phyloP scores from a whole-genome alignment of 2,329 filamentous ascomycete genomes.

The Apiospora saccharicola region DNA sequence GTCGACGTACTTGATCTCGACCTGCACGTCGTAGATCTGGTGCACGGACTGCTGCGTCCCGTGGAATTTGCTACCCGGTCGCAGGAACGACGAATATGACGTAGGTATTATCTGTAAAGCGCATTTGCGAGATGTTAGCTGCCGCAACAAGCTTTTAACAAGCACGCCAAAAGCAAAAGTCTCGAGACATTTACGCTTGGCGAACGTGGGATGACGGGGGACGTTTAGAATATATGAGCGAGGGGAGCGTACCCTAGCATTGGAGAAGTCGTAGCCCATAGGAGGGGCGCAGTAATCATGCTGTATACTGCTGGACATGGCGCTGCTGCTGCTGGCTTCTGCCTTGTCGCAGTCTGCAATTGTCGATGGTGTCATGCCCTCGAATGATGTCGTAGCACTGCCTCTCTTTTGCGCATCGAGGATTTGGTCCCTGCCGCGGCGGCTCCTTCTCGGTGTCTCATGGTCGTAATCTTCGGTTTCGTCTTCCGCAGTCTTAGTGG shows the following conservation, averaged over 20 bases:
- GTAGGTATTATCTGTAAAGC: constrained; percentile 72
- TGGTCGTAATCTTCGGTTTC: not conserved
- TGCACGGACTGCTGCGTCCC: constrained; percentile 94
- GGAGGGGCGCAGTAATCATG: constrained; percentile 2
- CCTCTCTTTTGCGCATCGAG: not conserved
- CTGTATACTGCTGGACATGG: not conserved
- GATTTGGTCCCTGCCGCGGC: not conserved
- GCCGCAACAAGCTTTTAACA: not conserved
- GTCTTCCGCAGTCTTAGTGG: constrained; percentile 14
- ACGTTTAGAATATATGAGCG: not conserved
- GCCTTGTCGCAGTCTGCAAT: not conserved
- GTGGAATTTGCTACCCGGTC: constrained; percentile 85
- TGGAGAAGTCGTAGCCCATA: constrained; percentile 20
- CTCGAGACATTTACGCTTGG: not conserved
- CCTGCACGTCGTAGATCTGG: constrained; percentile 93
- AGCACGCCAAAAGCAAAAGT: not conserved
- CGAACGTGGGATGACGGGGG: not conserved
- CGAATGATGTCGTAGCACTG: not conserved
- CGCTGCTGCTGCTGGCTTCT: constrained; percentile 4
- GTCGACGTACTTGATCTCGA: constrained; percentile 96
- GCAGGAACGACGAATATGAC: constrained; percentile 85
- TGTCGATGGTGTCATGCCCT: not conserved
- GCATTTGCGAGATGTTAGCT: not conserved
- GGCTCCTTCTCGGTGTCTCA: not conserved
- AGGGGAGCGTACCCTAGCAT: constrained; percentile 13